These are phyloP conservation scores for Mycena floridula DNA, from an alignment of 768 basidiomycete genomes.

Conservation along the genomic window DNA sequence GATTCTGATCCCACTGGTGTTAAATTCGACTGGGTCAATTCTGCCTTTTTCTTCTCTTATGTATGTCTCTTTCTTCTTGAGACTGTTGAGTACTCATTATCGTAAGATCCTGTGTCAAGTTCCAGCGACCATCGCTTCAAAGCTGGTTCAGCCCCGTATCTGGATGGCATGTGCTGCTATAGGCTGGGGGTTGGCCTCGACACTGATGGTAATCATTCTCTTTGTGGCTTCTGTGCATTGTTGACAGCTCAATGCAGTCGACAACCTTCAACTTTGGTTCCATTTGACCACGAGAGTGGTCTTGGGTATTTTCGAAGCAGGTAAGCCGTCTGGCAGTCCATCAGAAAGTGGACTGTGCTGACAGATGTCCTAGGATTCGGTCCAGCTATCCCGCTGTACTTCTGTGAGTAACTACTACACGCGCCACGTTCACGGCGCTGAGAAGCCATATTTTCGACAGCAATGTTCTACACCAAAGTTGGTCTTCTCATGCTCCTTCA, in stretches of 20 bases:
- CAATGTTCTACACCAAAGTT: conserved; percentile 73
- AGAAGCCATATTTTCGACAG: conserved; percentile 29
- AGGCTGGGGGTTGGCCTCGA: conserved; percentile 75
- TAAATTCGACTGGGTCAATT: conserved; percentile 75
- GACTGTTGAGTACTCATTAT: not conserved
- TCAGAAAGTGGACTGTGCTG: no score
- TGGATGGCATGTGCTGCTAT: conserved; percentile 63
- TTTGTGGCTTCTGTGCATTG: not conserved
- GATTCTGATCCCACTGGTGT: conserved; percentile 62
- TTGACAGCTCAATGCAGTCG: conserved; percentile 30
- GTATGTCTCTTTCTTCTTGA: conserved; percentile 27
- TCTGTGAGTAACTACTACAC: conserved; percentile 42
- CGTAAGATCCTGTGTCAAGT: conserved; percentile 62
- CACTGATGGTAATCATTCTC: conserved; percentile 64
- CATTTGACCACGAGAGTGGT: conserved; percentile 52
- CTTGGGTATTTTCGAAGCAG: conserved; percentile 74
- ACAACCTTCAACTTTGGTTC: conserved; percentile 55
- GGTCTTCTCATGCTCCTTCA: no score
- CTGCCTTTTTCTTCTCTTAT: conserved; percentile 76
- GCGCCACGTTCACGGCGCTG: not conserved
- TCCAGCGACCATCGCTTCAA: conserved; percentile 59
- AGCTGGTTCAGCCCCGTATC: conserved; percentile 59
- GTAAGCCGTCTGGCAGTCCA: no score
- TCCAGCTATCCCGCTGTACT: conserved; percentile 72
- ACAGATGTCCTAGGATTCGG: no score